phyloP scores from a whole-genome alignment of 352 stramenopile genomes.

The Pythium biforme region DNA sequence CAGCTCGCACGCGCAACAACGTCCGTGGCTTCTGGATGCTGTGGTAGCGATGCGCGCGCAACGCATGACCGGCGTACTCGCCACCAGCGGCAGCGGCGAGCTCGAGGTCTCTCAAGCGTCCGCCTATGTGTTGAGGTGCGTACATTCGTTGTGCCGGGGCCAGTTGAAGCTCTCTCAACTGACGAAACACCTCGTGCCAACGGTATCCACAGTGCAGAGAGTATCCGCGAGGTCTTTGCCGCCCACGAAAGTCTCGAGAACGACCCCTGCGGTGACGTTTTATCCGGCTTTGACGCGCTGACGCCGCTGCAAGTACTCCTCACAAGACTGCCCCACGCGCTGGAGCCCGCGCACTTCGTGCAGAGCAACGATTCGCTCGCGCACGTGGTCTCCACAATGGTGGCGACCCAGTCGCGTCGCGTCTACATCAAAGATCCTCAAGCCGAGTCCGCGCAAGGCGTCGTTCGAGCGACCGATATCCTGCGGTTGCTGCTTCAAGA shows the following conservation, averaged over 20 bases:
- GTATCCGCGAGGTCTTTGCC: conserved; percentile 14
- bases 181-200: too few species aligned
- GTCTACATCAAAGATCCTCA: conserved; percentile 25
- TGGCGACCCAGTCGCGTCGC: conserved; percentile 31
- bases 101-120: not conserved
- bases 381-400: conserved; percentile 45
- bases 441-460: conserved; percentile 24
- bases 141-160: too few species aligned
- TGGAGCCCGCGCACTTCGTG: conserved; percentile 19
- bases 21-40: conserved; percentile 26
- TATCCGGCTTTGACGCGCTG: not conserved
- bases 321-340: not conserved
- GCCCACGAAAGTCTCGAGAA: not conserved
- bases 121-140: conserved; percentile 3
- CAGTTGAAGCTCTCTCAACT: too few species aligned
- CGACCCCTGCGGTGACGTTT: not conserved
- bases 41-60: conserved; percentile 36
- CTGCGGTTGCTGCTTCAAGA: conserved; percentile 50
- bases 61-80: conserved; percentile 32
- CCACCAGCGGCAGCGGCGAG: conserved; percentile 1
- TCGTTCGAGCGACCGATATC: conserved; percentile 51
- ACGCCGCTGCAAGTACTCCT: conserved; percentile 33
- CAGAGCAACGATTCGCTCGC: conserved; percentile 41
- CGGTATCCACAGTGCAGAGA: not conserved
- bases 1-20: not conserved